These are phyloP conservation scores for Scheffersomyces stambukii DNA, from an alignment of 1,139 yeast genomes.

Conservation along the genomic window DNA sequence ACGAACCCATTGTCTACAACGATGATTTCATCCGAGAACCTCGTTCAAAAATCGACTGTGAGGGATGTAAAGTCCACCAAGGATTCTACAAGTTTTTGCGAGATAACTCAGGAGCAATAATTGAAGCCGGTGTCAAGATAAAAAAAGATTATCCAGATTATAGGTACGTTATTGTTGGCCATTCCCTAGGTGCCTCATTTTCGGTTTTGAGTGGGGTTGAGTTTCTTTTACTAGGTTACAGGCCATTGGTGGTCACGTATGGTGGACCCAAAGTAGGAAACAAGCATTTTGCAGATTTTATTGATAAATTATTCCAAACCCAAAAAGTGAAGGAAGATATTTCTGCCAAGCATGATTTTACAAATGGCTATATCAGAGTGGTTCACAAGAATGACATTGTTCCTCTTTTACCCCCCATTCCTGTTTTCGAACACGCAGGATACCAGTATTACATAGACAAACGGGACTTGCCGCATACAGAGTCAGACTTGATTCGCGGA, in stretches of 20 bases:
- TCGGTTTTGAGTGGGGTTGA: constrained; percentile 61
- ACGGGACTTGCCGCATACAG: constrained; percentile 41
- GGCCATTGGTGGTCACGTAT: constrained; percentile 51
- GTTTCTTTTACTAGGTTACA: constrained; percentile 44
- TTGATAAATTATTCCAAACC: constrained; percentile 47
- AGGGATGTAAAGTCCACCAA: constrained; percentile 52
- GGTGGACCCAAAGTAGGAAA: constrained; percentile 67
- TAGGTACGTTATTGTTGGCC: constrained; percentile 55
- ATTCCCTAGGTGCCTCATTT: constrained; percentile 71
- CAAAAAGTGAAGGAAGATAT: constrained; percentile 15
- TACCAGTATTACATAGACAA: constrained; percentile 44
- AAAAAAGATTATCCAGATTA: constrained; percentile 39
- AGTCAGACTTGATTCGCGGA: constrained; percentile 28
- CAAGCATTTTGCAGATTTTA: constrained; percentile 42
- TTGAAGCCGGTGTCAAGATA: constrained; percentile 28
- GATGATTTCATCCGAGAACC: constrained; percentile 10
- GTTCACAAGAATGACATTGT: constrained; percentile 55
- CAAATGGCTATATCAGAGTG: constrained; percentile 43
- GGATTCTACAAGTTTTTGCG: constrained; percentile 50
- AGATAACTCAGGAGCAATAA: constrained; percentile 34
- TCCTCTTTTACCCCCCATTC: constrained; percentile 56
- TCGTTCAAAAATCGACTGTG: constrained; percentile 27
- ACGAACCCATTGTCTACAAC: constrained; percentile 26
- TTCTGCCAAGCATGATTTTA: constrained; percentile 13
- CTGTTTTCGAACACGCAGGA: constrained; percentile 48